A percentile compares a stretch with the other conserved stretches of the same genome.
Conservation (phyloP, 179 eudicot genomes). For the Actinidia arguta region DNA sequence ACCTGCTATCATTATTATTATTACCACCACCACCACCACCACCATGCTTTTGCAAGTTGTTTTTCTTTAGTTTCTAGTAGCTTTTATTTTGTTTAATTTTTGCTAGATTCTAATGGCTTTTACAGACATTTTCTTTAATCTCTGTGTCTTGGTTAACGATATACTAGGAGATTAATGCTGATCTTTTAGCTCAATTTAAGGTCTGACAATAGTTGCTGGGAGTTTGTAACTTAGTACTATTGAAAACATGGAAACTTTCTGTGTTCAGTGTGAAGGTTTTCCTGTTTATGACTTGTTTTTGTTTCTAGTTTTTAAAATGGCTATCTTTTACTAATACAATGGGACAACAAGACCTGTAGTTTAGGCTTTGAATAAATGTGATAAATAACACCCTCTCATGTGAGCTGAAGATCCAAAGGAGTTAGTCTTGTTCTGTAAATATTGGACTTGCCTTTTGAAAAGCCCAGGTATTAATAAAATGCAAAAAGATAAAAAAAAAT, state of each 20-base stretch:
- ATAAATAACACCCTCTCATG: background rate
- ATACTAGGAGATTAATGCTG: too few species aligned
- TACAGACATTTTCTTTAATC: too few species aligned
- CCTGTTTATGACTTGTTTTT: background rate
- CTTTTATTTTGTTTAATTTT: background rate
- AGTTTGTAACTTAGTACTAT: background rate
- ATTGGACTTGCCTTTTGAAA: background rate
- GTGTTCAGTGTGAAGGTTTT: background rate
- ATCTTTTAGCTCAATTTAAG: background rate
- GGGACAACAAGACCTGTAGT: background rate
- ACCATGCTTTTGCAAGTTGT: background rate
- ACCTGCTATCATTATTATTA: background rate
- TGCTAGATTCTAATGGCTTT: background rate
- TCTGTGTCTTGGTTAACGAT: background rate
- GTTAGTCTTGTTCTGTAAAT: background rate
- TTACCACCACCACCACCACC: too few species aligned
- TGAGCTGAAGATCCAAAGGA: background rate
- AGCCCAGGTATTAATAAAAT: too few species aligned
- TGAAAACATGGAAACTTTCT: background rate
- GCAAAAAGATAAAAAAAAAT: too few species aligned
- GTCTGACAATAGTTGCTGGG: background rate
- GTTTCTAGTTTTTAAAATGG: background rate
- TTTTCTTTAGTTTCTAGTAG: background rate
- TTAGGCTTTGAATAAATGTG: conserved; percentile 9
- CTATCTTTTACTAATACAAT: too few species aligned